phyloP scores from a whole-genome alignment of 2,329 filamentous ascomycete species.

The Trichoderma sp. region DNA sequence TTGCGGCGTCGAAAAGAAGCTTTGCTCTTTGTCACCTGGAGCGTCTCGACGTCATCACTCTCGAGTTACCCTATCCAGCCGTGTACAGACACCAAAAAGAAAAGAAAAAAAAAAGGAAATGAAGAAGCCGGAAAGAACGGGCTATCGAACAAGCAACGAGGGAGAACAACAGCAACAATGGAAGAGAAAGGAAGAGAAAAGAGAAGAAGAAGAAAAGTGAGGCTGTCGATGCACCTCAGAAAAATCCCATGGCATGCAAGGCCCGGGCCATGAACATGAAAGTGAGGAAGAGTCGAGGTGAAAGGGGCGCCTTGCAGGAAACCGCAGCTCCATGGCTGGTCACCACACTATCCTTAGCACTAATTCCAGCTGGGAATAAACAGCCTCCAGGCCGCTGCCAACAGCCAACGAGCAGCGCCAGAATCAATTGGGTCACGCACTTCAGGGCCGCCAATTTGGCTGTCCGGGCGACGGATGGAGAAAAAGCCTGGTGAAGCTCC shows the following conservation, averaged over 20 bases:
- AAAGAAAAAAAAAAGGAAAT: not conserved
- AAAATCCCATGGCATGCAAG: constrained; percentile 7
- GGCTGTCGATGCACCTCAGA: not conserved
- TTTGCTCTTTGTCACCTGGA: not conserved
- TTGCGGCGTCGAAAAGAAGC: constrained; percentile 1
- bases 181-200: not conserved
- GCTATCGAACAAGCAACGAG: not conserved
- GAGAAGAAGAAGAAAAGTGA: not conserved
- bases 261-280: not conserved
- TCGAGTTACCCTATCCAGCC: not conserved
- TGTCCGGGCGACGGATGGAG: constrained; percentile 19
- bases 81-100: no score
- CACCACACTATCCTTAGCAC: not conserved
- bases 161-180: not conserved
- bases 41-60: constrained; percentile 12
- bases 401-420: not conserved
- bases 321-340: not conserved
- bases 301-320: constrained; percentile 15
- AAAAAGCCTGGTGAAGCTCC: not conserved
- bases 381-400: not conserved
- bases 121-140: not conserved
- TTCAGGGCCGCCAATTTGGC: constrained; percentile 1
- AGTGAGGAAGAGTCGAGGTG: constrained; percentile 3
- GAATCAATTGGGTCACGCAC: not conserved
- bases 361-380: not conserved